Evolutionary conservation across 768 basidiomycete genomes (phyloP).

Genomic region (Kwoniella sp.): DNA sequence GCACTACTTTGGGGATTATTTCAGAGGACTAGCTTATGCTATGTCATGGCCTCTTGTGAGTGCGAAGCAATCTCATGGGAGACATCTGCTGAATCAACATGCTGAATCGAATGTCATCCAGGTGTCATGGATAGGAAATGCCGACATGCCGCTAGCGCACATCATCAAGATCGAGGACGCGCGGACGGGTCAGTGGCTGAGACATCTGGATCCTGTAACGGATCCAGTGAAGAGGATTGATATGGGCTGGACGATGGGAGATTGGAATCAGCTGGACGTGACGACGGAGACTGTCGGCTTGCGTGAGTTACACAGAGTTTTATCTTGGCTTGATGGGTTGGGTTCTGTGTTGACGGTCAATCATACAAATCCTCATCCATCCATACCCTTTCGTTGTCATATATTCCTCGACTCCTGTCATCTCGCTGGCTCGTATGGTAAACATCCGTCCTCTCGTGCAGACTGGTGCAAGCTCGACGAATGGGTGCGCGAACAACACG

Average conservation of each 20-base stretch:
- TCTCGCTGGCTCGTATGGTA: no score
- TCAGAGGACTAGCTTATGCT: slow-evolving; percentile 56
- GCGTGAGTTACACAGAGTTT: slow-evolving; percentile 53
- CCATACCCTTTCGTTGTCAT: no score
- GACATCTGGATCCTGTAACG: slow-evolving; percentile 53
- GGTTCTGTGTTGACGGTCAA: no score
- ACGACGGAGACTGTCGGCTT: slow-evolving; percentile 52
- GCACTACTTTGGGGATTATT: slow-evolving; percentile 55
- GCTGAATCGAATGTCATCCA: slow-evolving; percentile 19
- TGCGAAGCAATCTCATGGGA: not conserved
- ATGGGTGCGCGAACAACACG: slow-evolving; percentile 53
- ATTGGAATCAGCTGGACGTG: slow-evolving; percentile 57
- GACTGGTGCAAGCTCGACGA: slow-evolving; percentile 56
- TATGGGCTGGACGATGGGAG: slow-evolving; percentile 57
- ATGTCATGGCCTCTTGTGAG: slow-evolving; percentile 57
- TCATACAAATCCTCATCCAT: no score
- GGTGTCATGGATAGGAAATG: slow-evolving; percentile 57
- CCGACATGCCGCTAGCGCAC: slow-evolving; percentile 55
- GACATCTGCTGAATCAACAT: not conserved
- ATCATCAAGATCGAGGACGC: slow-evolving; percentile 57
- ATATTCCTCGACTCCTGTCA: no score
- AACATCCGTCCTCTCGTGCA: slow-evolving; percentile 20
- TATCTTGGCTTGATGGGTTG: no score
- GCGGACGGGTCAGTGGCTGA: slow-evolving; percentile 56
- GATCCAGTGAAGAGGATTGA: slow-evolving; percentile 55